Base-by-base conservation (phyloP, 306 rosid species). In the Bauhinia variegata region DNA sequence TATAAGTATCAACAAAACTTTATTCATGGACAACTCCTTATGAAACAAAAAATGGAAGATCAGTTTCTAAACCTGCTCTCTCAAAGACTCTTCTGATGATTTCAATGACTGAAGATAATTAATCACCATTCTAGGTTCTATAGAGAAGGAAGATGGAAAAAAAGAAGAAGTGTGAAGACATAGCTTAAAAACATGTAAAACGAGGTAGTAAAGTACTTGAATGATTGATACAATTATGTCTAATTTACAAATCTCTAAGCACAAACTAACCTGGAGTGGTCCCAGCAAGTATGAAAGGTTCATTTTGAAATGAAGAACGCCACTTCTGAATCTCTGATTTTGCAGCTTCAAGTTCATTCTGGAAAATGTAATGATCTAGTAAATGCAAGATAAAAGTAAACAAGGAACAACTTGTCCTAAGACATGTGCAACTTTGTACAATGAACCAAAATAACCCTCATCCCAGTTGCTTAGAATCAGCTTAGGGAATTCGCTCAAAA, bases 71-170 rank as follows among this genome's bases (percentile, higher is more conserved):
- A 87, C 98, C 96, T 92, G 98, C 65, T 92, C 98, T n/a, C n/a
- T n/a, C n/a, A n/a, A n/a, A n/a, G 87, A 87, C 82, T 89, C 98
- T 75, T 89, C 96, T 0, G 96, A 86, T 57, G 85, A 78, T 78
- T n/a, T 89, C 84, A 92, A 77, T 61, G 85, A 76, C 78, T 84
- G 96, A 65, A 92, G 96, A 76, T 84, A 84, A 81, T 75, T 86
- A 65, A 83, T 84, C 77, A 87, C 89, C 54, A 74, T 60, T 84
- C 75, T 89, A 41, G 96, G 96, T 76, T 78, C 96, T 92, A 61
- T 39, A 79, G 37, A 60, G 38, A 63, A 69, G 11, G 65, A 54
- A 52, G n/a, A n/a, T n/a, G n/a, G n/a, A n/a, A n/a, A n/a, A n/a
- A n/a, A n/a, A n/a, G n/a, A n/a, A n/a, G n/a, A n/a, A n/a, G n/a